Evolutionary conservation across 805 yeast species (phyloP).

Genomic region (Metschnikowia chrysomelidarum): DNA sequence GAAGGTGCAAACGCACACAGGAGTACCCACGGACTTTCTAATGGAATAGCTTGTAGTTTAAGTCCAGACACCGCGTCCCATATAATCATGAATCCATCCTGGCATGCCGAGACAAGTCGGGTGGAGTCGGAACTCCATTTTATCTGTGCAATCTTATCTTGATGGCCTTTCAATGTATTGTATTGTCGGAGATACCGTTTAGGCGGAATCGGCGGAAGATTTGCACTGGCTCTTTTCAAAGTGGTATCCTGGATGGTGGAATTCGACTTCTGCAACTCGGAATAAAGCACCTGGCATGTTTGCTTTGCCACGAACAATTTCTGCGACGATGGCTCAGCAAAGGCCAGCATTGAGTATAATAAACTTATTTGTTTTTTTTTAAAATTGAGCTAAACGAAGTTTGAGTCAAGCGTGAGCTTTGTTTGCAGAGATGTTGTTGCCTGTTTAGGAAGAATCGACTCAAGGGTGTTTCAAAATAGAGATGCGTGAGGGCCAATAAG

Average conservation of each 20-base stretch:
- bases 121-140: constrained; percentile 67
- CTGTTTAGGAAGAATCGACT: constrained; percentile 6
- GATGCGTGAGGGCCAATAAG: too few species aligned
- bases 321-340: constrained; percentile 4
- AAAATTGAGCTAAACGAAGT: too few species aligned
- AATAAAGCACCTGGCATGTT: constrained; percentile 35
- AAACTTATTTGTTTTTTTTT: too few species aligned
- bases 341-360: constrained; percentile 11
- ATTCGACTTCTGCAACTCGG: constrained; percentile 47
- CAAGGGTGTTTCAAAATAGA: constrained; percentile 7
- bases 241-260: constrained; percentile 45
- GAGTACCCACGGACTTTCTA: constrained; percentile 78
- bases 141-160: constrained; percentile 66
- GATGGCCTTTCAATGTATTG: constrained; percentile 58
- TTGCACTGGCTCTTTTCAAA: constrained; percentile 37
- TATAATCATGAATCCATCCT: constrained; percentile 78
- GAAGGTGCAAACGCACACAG: constrained; percentile 71
- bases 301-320: constrained; percentile 13
- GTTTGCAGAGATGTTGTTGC: constrained; percentile 7
- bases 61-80: constrained; percentile 80
- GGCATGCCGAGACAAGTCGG: constrained; percentile 68
- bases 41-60: constrained; percentile 65
- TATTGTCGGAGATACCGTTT: constrained; percentile 28
- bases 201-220: constrained; percentile 32
- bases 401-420: background rate